phyloP scores from a whole-genome alignment of 352 stramenopile genomes.

The Pythium monospermum region DNA sequence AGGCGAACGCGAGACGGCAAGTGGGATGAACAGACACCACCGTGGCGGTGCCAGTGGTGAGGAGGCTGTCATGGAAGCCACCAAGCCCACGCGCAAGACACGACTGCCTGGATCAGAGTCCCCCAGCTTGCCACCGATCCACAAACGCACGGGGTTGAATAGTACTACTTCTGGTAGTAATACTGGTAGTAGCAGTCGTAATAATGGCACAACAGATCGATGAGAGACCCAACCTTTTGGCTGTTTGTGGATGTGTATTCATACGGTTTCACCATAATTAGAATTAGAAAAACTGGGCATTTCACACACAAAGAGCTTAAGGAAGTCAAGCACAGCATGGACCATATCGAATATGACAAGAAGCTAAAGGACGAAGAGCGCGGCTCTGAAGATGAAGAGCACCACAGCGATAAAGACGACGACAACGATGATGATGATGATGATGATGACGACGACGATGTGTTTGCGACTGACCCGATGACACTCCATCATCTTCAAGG shows the following conservation, averaged over 20 bases:
- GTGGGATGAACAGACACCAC: background rate
- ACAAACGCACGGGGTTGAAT: slow-evolving; percentile 1
- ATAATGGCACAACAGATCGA: background rate
- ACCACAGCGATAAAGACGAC: too few relatives aligned
- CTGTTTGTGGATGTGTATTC: too few relatives aligned
- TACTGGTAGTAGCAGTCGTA: background rate
- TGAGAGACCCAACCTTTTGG: too few relatives aligned
- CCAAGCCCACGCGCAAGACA: slow-evolving; percentile 12
- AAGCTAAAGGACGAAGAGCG: too few relatives aligned
- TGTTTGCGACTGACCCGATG: slow-evolving; percentile 3
- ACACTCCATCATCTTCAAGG: slow-evolving; percentile 3
- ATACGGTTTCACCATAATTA: too few relatives aligned
- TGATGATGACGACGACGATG: background rate
- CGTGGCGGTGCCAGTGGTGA: too few relatives aligned
- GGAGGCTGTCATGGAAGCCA: slow-evolving; percentile 2
- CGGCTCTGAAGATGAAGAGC: too few relatives aligned
- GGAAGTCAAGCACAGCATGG: too few relatives aligned
- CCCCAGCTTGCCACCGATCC: slow-evolving; percentile 18
- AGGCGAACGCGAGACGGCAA: background rate
- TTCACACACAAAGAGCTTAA: too few relatives aligned
- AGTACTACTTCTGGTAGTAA: background rate
- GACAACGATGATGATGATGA: slow-evolving; percentile 5
- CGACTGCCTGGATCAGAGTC: slow-evolving; percentile 9
- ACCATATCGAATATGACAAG: too few relatives aligned
- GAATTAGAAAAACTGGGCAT: too few relatives aligned